Base-by-base conservation (phyloP, 805 yeast genomes). In the Candida sanyiensis region DNA sequence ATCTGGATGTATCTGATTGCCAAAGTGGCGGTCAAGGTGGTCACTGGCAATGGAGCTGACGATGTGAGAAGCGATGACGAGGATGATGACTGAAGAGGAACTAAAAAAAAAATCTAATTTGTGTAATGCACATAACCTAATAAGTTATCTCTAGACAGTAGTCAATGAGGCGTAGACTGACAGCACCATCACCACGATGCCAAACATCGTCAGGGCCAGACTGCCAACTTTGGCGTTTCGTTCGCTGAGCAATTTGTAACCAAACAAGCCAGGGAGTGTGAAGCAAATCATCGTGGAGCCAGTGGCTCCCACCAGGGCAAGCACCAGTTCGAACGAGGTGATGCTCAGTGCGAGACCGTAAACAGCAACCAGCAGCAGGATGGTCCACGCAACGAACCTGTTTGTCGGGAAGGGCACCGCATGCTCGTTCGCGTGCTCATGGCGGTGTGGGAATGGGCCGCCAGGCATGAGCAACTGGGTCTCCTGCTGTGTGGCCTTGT, bases 51-150 rank as follows among this genome's bases (percentile, higher is more conserved):
- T 17, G 76, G 77, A 25, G 96, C 96, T 2, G 95, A 85, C 50
- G 96, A 88, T 58, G 80, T 82, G 23, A 75, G 96, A 61, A 80
- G 90, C 56, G 95, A 85, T 50, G 80, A 72, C 40, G 94, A 84
- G 39, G 86, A 29, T 18, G n/a, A 79, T 37, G 68, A 22, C 12
- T 26, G 20, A 16, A 31, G 18, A 13, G 10, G 12, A 18, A 7
- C 12, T 18, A 5, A 16, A 17, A 11, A 18, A 18, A 18, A 15
- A 9, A 20, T 16, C 32, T 28, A 28, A 18, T 3, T 22, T 22
- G n/a, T n/a, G n/a, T 11, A 29, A 32, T 24, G 25, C 9, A 25
- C 23, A 15, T 21, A 15, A 11, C 15, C 9, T 34, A 22, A 6
- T 31, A 8, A 10, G 24, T 20, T 35, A 21, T 15, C 9, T 32